phyloP scores from a whole-genome alignment of 345 rosid genomes.

The Raphanus raphanistrum region DNA sequence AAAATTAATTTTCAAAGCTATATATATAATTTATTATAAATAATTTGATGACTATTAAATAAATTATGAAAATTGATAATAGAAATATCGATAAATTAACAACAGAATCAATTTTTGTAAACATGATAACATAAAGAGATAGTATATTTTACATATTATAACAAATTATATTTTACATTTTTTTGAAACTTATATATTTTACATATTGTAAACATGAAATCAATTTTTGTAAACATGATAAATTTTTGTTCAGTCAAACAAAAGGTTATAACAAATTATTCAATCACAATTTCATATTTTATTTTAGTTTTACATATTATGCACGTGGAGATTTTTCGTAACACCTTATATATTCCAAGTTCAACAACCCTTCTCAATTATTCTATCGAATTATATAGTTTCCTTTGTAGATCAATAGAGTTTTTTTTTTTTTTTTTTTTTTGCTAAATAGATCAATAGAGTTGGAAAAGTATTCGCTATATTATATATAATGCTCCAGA shows the following conservation, averaged over 20 bases:
- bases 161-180: no score
- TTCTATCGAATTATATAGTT: background rate
- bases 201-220: background rate
- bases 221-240: background rate
- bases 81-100: background rate
- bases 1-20: background rate
- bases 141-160: background rate
- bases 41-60: background rate
- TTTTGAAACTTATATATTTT: no score
- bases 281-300: background rate
- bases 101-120: background rate
- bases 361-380: conserved; percentile 17
- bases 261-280: background rate
- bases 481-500: background rate
- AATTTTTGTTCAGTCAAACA: background rate
- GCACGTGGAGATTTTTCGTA: conserved; percentile 4
- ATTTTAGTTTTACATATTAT: background rate
- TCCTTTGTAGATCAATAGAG: background rate
- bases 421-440: no score
- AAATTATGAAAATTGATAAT: background rate
- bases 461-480: background rate
- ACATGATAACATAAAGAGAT: background rate
- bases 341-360: background rate
- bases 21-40: background rate
- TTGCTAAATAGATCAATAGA: background rate